phyloP scores from a whole-genome alignment of 2,329 filamentous ascomycete species.

The Coniella vitis region DNA sequence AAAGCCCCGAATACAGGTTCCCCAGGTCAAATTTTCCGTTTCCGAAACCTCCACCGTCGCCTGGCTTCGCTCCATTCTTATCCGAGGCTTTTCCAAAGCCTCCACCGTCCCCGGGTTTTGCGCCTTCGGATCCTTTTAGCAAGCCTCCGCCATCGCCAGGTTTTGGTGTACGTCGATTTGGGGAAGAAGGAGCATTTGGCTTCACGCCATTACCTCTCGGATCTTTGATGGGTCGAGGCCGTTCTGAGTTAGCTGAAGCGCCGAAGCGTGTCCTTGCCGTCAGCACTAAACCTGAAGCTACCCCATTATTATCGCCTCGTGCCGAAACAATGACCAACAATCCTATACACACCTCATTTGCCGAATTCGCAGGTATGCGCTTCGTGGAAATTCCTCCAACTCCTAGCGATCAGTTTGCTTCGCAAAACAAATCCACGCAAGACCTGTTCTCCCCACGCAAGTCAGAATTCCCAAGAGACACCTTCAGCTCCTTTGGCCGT shows the following conservation, averaged over 20 bases:
- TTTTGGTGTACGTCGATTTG: constrained; percentile 34
- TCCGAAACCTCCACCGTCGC: constrained; percentile 22
- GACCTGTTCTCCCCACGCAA: constrained; percentile 36
- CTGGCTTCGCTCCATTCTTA: constrained; percentile 19
- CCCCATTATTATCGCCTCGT: constrained; percentile 63
- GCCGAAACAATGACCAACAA: constrained; percentile 67
- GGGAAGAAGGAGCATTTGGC: constrained; percentile 31
- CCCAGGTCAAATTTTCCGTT: constrained; percentile 18
- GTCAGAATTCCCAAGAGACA: constrained; percentile 47
- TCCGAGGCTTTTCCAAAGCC: constrained; percentile 16
- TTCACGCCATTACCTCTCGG: constrained; percentile 21
- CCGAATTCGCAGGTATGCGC: constrained; percentile 40
- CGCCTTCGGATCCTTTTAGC: constrained; percentile 15
- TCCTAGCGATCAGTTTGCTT: constrained; percentile 41
- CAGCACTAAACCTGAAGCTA: constrained; percentile 35
- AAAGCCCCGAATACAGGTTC: constrained; percentile 22
- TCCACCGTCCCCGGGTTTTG: constrained; percentile 23
- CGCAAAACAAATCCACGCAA: not conserved
- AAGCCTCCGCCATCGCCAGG: constrained; percentile 41
- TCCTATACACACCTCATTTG: constrained; percentile 46
- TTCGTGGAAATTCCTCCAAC: constrained; percentile 48
- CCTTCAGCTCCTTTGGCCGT: constrained; percentile 44
- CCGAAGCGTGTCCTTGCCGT: constrained; percentile 31
- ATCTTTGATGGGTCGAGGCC: not conserved
- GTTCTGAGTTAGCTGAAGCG: constrained; percentile 7